Evolutionary conservation across 768 basidiomycete genomes (phyloP).

Genomic region (Lentinus brumalis): DNA sequence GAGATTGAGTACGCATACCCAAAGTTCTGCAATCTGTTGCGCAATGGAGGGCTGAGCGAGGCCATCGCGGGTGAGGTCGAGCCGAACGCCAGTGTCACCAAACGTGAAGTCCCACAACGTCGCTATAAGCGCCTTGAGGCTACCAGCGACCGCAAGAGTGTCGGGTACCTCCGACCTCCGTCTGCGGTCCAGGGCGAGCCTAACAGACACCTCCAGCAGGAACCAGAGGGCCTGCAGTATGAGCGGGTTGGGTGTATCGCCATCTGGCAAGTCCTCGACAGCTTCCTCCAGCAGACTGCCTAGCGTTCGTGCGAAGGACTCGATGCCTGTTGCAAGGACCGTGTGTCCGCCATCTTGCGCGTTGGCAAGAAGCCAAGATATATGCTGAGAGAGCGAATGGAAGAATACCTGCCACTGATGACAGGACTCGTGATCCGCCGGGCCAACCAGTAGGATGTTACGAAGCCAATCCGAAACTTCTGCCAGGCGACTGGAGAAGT

Average conservation of each 20-base stretch:
- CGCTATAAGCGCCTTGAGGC: slow-evolving; percentile 36
- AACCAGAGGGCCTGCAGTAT: slow-evolving; percentile 63
- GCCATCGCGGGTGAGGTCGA: slow-evolving; percentile 35
- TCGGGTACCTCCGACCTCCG: slow-evolving; percentile 9
- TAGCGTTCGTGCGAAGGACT: slow-evolving; percentile 36
- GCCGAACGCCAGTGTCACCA: slow-evolving; percentile 42
- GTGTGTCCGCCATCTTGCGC: slow-evolving; percentile 36
- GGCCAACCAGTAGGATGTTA: slow-evolving; percentile 2
- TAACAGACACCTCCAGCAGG: slow-evolving; percentile 54
- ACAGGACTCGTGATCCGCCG: slow-evolving; percentile 4
- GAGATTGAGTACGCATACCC: slow-evolving; percentile 76
- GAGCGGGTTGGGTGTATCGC: slow-evolving; percentile 38
- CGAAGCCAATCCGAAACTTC: slow-evolving; percentile 14
- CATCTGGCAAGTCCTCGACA: slow-evolving; percentile 28
- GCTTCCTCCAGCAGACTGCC: slow-evolving; percentile 41
- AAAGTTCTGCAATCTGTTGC: slow-evolving; percentile 57
- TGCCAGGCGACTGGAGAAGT: slow-evolving; percentile 37
- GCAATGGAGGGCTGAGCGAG: slow-evolving; percentile 34
- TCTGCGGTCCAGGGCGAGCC: slow-evolving; percentile 37
- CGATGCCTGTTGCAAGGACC: slow-evolving; percentile 35
- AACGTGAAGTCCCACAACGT: slow-evolving; percentile 56
- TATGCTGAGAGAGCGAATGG: slow-evolving; percentile 37
- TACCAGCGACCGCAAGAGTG: slow-evolving; percentile 28
- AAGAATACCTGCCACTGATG: slow-evolving; percentile 24
- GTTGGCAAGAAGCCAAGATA: slow-evolving; percentile 47